Percentiles rank a stretch among this genome's conserved stretches.
Conservation (phyloP, 371 early-diverging fungal species). For the Fennellomyces sp. region DNA sequence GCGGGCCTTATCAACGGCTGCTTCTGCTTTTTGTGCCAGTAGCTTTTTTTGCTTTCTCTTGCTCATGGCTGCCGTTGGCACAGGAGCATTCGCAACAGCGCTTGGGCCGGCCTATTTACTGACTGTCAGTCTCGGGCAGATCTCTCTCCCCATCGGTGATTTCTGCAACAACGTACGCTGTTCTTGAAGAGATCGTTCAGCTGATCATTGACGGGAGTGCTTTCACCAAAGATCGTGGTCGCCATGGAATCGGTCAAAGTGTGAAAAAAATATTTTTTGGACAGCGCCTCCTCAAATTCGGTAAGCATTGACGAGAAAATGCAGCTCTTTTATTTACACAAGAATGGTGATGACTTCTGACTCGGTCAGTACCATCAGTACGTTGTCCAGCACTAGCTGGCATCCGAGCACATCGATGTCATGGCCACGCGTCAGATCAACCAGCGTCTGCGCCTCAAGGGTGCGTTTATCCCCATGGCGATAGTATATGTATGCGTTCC, state of each 20-base stretch:
- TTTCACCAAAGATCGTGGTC: background rate
- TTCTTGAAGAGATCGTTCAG: background rate
- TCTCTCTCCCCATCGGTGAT: background rate
- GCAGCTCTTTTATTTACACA: background rate
- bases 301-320: too few relatives aligned
- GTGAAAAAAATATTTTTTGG: too few relatives aligned
- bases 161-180: constrained; percentile 3
- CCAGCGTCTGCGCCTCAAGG: constrained; percentile 38
- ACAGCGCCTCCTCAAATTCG: too few relatives aligned
- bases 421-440: constrained; percentile 41
- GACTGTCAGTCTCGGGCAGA: background rate
- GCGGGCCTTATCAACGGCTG: background rate
- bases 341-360: constrained; percentile 28
- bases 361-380: constrained; percentile 55
- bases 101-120: background rate
- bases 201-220: background rate
- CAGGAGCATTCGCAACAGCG: background rate
- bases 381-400: constrained; percentile 40
- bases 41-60: background rate
- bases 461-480: constrained; percentile 35
- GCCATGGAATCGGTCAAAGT: too few relatives aligned
- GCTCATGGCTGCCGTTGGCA: background rate
- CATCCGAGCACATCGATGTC: constrained; percentile 52
- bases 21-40: background rate
- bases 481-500: constrained; percentile 73